Evolutionary conservation across 805 yeast genomes (phyloP).

Genomic region (Saturnispora mendoncae): DNA sequence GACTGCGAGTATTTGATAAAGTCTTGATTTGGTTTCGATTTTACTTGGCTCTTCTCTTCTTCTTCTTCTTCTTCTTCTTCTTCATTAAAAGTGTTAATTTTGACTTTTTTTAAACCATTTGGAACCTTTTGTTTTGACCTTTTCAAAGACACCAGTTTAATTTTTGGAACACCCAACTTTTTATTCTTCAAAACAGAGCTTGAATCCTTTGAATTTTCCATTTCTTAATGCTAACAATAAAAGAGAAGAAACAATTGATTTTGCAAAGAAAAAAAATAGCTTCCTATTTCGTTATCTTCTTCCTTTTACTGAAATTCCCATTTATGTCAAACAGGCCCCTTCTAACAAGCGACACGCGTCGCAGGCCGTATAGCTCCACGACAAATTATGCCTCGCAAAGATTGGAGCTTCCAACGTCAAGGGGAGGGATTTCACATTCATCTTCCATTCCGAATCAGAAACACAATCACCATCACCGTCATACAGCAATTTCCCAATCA

Average conservation of each 20-base stretch:
- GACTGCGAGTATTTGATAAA: not conserved
- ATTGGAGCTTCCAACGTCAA: not conserved
- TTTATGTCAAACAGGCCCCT: conserved; percentile 1
- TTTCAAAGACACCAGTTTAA: conserved; percentile 7
- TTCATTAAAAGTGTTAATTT: not conserved
- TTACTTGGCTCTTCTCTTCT: not conserved
- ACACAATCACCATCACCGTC: too few species aligned
- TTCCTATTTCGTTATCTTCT: too few species aligned
- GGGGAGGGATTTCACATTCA: conserved; percentile 5
- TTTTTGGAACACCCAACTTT: not conserved
- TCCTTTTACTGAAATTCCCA: too few species aligned
- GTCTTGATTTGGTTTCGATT: too few species aligned
- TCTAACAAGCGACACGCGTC: not conserved
- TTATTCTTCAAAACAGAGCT: too few species aligned
- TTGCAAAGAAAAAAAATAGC: too few species aligned
- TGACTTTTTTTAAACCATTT: not conserved
- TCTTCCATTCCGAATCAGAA: too few species aligned
- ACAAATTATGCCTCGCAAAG: not conserved
- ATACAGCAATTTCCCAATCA: not conserved
- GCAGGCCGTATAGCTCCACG: not conserved
- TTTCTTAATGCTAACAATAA: too few species aligned
- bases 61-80: not conserved
- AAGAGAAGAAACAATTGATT: too few species aligned
- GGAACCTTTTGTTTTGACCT: not conserved
- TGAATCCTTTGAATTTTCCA: too few species aligned